Evolutionary conservation across 1,139 yeast species (phyloP), one percentile per base, ranked within the genome.

Genomic region (Saccharomyces hybrid): DNA sequence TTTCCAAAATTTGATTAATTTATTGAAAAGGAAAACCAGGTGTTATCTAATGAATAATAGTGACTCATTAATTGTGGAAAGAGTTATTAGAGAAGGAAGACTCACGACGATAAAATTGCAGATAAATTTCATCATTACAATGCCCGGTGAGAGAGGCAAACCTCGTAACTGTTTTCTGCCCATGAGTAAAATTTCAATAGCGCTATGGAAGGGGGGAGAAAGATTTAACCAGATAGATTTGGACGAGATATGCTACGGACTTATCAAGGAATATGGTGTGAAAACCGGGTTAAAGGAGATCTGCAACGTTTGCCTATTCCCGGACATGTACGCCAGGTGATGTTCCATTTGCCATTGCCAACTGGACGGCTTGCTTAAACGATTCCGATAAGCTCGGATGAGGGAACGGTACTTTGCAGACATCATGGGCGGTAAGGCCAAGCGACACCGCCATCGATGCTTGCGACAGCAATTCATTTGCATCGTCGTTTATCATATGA

Each of bases 261-360:
- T 51, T 8, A 41, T 51, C 29, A 27, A 23, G 16, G 53, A 51
- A 31, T 51, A 47, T 28, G 53, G 53, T 9, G 47, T 51, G 16
- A 27, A 27, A n/a, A 28, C 23, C 7, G 53, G 53, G 13, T 41
- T 51, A n/a, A 47, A 48, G 13, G 48, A 47, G 14, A 29, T 51
- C 14, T 29, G 52, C 25, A 46, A 51, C 11, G 53, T 47, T n/a
- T 51, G 53, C 9, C 28, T 51, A 38, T 51, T 51, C 23, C 50
- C 53, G 25, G 51, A 51, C n/a, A 25, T 51, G 9, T 47, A 51
- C 34, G 25, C 44, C 19, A 19, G 44, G 25, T 38, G 7, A 38
- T 3, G 3, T 19, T 16, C n/a, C 44, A 19, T 2, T 9, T 26
- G 44, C 26, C 25, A 38, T 19, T 19, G 44, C 44, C 2, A 38